These are phyloP conservation scores for Venturia oleaginea DNA, from an alignment of 2,329 filamentous ascomycete genomes.

Conservation along the genomic window DNA sequence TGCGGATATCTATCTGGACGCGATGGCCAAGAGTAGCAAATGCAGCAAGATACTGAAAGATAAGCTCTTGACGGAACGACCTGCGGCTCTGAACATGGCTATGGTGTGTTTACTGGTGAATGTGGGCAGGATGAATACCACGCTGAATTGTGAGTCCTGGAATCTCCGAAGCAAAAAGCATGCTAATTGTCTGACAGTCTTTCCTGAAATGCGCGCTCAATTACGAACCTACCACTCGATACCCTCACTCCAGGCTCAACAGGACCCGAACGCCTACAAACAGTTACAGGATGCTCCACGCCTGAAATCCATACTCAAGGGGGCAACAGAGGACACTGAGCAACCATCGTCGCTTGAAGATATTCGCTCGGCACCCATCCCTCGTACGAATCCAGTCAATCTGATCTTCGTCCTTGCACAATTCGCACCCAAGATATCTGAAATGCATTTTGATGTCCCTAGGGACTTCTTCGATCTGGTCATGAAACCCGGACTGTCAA, in stretches of 20 bases:
- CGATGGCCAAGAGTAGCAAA: conserved; percentile 97
- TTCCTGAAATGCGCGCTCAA: conserved; percentile 97
- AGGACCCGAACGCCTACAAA: conserved; percentile 94
- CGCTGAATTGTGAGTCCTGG: conserved; percentile 70
- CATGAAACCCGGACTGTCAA: conserved; percentile 79
- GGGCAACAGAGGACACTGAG: conserved; percentile 80
- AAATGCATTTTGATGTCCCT: conserved; percentile 76
- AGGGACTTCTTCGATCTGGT: conserved; percentile 94
- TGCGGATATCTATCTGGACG: conserved; percentile 94
- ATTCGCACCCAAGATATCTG: conserved; percentile 82
- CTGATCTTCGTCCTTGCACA: conserved; percentile 91
- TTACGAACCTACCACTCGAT: conserved; percentile 97
- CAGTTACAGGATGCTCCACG: conserved; percentile 93
- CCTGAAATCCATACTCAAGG: conserved; percentile 94
- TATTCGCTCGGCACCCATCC: conserved; percentile 58
- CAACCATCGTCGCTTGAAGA: conserved; percentile 80
- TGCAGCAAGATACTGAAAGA: conserved; percentile 97
- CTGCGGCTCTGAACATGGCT: conserved; percentile 93
- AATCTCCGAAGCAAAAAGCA: neutral
- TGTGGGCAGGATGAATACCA: conserved; percentile 97
- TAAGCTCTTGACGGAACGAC: conserved; percentile 84
- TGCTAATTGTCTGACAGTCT: conserved; percentile 52
- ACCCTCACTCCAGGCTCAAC: conserved; percentile 86
- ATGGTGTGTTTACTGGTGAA: conserved; percentile 99
- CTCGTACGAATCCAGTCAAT: conserved; percentile 94